Conservation (phyloP, 345 rosid genomes). For the Salix dunnii region DNA sequence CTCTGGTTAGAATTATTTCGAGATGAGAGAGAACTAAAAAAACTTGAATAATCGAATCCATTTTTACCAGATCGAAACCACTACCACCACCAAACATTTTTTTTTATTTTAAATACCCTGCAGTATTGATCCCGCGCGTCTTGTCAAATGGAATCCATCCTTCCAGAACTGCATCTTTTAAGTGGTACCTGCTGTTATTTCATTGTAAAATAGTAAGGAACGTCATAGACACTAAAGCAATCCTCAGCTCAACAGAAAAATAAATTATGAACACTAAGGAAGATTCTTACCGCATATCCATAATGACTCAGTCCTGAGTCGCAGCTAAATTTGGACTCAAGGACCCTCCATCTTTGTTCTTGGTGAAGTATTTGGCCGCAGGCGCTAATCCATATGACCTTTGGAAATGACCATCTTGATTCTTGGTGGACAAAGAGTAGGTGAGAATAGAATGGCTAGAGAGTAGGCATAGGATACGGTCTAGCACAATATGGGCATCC, state of each 20-base stretch:
- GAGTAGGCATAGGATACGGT: conserved; percentile 46
- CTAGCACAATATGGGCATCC: conserved; percentile 37
- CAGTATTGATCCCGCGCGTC: conserved; percentile 25
- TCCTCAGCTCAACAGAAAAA: too few relatives aligned
- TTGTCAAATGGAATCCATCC: conserved; percentile 35
- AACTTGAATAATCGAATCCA: too few relatives aligned
- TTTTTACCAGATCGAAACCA: neutral
- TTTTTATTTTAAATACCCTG: conserved; percentile 29
- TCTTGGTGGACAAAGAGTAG: neutral
- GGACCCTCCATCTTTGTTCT: conserved; percentile 2
- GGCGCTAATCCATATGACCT: neutral
- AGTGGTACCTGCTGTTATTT: neutral
- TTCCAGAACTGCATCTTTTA: conserved; percentile 30
- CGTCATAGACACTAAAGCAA: too few relatives aligned
- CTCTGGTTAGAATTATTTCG: too few relatives aligned
- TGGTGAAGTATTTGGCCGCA: neutral
- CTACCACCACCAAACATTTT: too few relatives aligned
- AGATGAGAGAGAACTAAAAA: too few relatives aligned
- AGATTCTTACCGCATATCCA: too few relatives aligned
- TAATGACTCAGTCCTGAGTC: too few relatives aligned
- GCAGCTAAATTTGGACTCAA: neutral
- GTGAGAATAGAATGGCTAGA: conserved; percentile 44
- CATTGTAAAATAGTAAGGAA: too few relatives aligned
- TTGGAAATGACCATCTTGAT: neutral
- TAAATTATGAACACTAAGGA: too few relatives aligned